A percentile compares a stretch with the other conserved stretches of the same genome.
Evolutionary conservation across 2,329 filamentous ascomycete species (phyloP).

Genomic region (Trichoderma harzianum): DNA sequence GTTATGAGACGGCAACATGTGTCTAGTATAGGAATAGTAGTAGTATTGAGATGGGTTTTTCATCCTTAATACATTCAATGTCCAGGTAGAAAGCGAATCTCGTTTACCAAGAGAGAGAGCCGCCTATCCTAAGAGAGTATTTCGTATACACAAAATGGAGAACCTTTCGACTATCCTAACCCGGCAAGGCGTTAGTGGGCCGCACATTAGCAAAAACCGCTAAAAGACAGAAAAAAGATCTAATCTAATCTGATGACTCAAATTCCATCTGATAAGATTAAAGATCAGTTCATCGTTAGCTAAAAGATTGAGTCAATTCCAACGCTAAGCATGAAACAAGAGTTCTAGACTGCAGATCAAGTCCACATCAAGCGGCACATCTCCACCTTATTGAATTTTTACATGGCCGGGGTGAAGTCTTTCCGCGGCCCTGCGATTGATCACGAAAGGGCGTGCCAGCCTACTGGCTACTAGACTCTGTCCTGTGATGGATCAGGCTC

Average conservation of each 20-base stretch:
- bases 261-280: constrained; percentile 11
- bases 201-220: background rate
- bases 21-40: background rate
- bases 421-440: background rate
- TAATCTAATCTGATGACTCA: constrained; percentile 14
- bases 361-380: background rate
- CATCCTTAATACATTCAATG: background rate
- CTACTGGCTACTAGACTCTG: background rate
- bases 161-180: background rate
- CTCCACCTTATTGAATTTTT: background rate
- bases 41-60: background rate
- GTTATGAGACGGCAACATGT: background rate
- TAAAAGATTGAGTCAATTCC: background rate
- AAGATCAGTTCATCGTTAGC: constrained; percentile 7
- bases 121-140: background rate
- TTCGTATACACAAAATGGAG: background rate
- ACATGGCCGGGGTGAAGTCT: background rate
- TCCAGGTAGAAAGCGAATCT: background rate
- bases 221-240: background rate
- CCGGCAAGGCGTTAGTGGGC: background rate
- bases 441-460: background rate
- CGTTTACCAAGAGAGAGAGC: background rate
- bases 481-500: background rate
- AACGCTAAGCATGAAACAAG: background rate
- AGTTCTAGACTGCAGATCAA: constrained; percentile 3